Conservation (phyloP, 495 filamentous ascomycete genomes). For the Xylaria palmicola region DNA sequence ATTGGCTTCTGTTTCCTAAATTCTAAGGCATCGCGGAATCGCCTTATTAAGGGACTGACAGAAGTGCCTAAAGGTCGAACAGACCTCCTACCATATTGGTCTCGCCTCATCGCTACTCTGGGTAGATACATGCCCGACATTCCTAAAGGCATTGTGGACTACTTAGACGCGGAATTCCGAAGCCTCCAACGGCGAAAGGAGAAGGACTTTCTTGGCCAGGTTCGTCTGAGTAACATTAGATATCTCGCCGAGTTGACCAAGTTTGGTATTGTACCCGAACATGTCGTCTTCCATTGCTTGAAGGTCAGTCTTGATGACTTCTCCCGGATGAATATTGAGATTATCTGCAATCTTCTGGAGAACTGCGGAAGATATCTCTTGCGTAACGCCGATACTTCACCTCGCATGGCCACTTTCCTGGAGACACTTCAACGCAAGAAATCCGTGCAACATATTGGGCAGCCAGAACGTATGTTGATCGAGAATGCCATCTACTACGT, state of each 20-base stretch:
- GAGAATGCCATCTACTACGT: slow-evolving; percentile 99
- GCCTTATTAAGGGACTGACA: slow-evolving; percentile 87
- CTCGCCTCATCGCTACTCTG: slow-evolving; percentile 88
- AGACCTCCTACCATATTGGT: slow-evolving; percentile 88
- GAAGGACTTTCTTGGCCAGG: slow-evolving; percentile 94
- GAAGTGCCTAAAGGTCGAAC: slow-evolving; percentile 91
- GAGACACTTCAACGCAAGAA: slow-evolving; percentile 97
- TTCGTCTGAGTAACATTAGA: slow-evolving; percentile 89
- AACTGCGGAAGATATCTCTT: slow-evolving; percentile 95
- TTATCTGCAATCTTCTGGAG: slow-evolving; percentile 94
- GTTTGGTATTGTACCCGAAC: slow-evolving; percentile 96
- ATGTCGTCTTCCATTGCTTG: slow-evolving; percentile 97
- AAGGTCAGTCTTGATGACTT: slow-evolving; percentile 98
- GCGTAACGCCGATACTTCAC: slow-evolving; percentile 89
- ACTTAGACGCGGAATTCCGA: slow-evolving; percentile 95
- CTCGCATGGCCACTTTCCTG: slow-evolving; percentile 87
- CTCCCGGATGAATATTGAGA: slow-evolving; percentile 97
- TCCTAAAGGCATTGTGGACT: slow-evolving; percentile 84
- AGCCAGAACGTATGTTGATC: slow-evolving; percentile 96
- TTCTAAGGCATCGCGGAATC: slow-evolving; percentile 94
- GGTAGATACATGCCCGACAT: slow-evolving; percentile 93
- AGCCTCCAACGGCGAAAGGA: slow-evolving; percentile 97
- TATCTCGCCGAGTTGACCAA: slow-evolving; percentile 98
- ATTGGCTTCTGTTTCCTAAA: slow-evolving; percentile 98
- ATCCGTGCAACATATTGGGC: slow-evolving; percentile 86